Evolutionary conservation across 306 rosid species (phyloP), one percentile per base, ranked within the genome.

Genomic region (Begonia masoniana): DNA sequence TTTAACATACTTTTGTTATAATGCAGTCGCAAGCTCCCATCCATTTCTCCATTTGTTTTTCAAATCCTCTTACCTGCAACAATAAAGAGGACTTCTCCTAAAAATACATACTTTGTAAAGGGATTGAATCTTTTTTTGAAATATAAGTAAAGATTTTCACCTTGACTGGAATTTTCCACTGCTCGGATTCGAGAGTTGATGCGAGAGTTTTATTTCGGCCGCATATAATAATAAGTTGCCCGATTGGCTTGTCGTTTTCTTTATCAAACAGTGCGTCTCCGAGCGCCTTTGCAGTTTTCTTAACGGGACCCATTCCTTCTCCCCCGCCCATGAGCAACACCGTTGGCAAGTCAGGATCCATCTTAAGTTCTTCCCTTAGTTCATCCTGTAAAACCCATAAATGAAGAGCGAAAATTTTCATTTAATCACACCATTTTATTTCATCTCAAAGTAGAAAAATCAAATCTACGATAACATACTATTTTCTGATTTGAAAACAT

Each of bases 21-120:
- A 92, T 86, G 83, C 99, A 92, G 58, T 92, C 99, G 72, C 88
- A 86, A 67, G 96, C 94, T 74, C 96, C 95, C 99, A 92, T 92
- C 99, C 99, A 92, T 69, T 86, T 86, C 61, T 82, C 82, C 99
- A 92, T 92, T 35, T 74, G 80, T 12, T 72, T 92, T 71, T 83
- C 93, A 48, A 92, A 92, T 35, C 99, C 99, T 77, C 93, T 82
- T 24, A 92, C 51, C 99, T 91, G 42, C 49, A 69, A 52, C 42
- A 53, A 23, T 21, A 49, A 53, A 62, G 9, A 5, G 39, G 39
- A 31, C 39, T 31, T 31, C 39, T 31, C 39, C 9, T 31, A 31
- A 31, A 31, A 31, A 31, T 31, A 50, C 55, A 64, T 72, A 14
- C 60, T 14, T 23, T 13, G 31, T 26, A 36, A 26, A 26, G 13